Percentiles rank a stretch among this genome's conserved stretches.
These are phyloP conservation scores for Clitopilus hobsonii DNA, from an alignment of 768 basidiomycete genomes.

Conservation along the genomic window DNA sequence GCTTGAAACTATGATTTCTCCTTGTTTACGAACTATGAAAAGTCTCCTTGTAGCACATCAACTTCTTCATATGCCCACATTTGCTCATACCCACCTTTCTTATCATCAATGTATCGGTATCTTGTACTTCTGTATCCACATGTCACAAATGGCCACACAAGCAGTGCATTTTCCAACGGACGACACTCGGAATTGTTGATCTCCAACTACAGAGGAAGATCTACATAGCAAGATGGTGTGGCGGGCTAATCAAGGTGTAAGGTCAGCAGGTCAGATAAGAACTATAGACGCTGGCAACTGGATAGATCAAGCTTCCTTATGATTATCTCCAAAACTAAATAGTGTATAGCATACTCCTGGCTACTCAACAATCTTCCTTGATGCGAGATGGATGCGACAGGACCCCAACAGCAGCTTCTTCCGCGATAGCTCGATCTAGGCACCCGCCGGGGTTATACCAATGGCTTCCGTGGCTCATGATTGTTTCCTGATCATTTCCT, in stretches of 20 bases:
- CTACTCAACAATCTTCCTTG: neutral
- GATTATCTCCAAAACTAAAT: neutral
- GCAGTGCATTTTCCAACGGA: too few relatives aligned
- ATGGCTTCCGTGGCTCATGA: neutral
- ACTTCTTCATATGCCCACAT: neutral
- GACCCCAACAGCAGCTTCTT: neutral
- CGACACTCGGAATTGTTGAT: too few relatives aligned
- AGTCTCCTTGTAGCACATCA: neutral
- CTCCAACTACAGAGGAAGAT: neutral
- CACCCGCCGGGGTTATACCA: neutral
- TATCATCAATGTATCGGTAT: too few relatives aligned
- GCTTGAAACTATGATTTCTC: conserved; percentile 17
- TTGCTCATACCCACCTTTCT: too few relatives aligned
- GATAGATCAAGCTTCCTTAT: too few relatives aligned
- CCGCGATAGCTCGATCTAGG: neutral
- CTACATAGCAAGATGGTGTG: neutral
- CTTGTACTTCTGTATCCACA: too few relatives aligned
- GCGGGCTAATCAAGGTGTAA: neutral
- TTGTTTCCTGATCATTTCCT: conserved; percentile 31
- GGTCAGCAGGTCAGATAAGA: neutral
- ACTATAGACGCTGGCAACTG: too few relatives aligned
- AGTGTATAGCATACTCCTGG: neutral
- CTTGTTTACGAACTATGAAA: neutral
- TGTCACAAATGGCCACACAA: too few relatives aligned
- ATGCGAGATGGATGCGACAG: neutral